Evolutionary conservation across 352 stramenopile species (phyloP).

Genomic region (Phytophthora syringae): DNA sequence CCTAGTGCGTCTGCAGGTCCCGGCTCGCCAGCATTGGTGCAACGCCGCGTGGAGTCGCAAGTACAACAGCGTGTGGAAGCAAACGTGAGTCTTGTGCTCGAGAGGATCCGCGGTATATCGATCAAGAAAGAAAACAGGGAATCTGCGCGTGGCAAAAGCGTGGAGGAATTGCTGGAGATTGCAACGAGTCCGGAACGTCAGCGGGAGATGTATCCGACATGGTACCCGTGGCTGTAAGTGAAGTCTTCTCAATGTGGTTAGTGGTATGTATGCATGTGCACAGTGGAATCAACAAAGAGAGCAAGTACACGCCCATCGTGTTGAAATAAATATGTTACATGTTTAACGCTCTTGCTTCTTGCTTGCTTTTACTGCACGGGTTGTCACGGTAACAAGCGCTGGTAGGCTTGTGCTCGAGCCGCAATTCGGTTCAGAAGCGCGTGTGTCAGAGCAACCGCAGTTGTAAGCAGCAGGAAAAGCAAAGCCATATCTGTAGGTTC

Average conservation of each 20-base stretch:
- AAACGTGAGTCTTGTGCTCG: constrained; percentile 85
- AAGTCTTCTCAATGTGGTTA: constrained; percentile 13
- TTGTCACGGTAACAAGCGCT: constrained; percentile 13
- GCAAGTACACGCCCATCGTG: too few species aligned
- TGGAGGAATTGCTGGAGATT: constrained; percentile 84
- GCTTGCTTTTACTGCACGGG: neutral
- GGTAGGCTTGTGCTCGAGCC: constrained; percentile 24
- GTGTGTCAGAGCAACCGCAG: constrained; percentile 60
- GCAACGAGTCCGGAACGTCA: constrained; percentile 82
- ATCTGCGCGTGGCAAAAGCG: constrained; percentile 71
- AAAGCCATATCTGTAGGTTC: constrained; percentile 66
- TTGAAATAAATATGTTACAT: constrained; percentile 40
- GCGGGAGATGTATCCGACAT: constrained; percentile 89
- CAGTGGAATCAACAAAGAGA: too few species aligned
- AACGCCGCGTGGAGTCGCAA: constrained; percentile 76
- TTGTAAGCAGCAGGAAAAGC: constrained; percentile 68
- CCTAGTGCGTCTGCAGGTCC: constrained; percentile 27
- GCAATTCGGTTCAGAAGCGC: constrained; percentile 49
- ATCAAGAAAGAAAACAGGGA: constrained; percentile 73
- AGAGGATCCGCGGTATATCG: constrained; percentile 79
- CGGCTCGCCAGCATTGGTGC: constrained; percentile 34
- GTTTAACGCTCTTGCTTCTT: constrained; percentile 3
- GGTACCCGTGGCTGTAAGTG: constrained; percentile 85
- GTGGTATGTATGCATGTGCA: constrained; percentile 24
- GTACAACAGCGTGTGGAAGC: constrained; percentile 87